phyloP scores from a whole-genome alignment of 2,329 filamentous ascomycete genomes.

The Colletotrichum higginsianum region DNA sequence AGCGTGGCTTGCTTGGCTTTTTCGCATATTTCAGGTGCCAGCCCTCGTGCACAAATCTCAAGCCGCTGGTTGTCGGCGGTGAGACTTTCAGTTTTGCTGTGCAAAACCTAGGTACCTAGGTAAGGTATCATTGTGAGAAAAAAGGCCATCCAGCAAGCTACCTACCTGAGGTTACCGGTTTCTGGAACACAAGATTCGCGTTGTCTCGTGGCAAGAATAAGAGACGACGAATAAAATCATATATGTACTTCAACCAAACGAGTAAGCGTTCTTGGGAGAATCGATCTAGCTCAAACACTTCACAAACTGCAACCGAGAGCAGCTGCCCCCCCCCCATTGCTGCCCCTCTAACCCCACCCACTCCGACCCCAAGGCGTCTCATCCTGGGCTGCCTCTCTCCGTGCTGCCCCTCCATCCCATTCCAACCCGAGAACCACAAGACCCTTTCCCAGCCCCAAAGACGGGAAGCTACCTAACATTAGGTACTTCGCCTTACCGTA shows the following conservation, averaged over 20 bases:
- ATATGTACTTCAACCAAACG: neutral
- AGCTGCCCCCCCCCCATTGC: constrained; percentile 9
- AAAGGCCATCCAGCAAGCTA: too few species aligned
- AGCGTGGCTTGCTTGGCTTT: constrained; percentile 1
- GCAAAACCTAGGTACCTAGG: too few species aligned
- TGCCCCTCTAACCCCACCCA: constrained; percentile 32
- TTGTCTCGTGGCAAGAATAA: neutral
- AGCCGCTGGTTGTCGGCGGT: neutral
- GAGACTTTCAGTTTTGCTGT: too few species aligned
- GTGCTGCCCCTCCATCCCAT: constrained; percentile 25
- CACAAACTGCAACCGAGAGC: constrained; percentile 21
- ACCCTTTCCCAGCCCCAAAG: constrained; percentile 14
- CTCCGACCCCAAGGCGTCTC: constrained; percentile 33
- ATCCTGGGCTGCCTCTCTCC: constrained; percentile 37
- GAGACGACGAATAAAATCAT: neutral
- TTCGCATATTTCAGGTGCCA: neutral
- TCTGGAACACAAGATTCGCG: neutral
- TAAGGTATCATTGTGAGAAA: neutral
- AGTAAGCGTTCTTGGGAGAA: constrained; percentile 1
- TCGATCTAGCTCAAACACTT: constrained; percentile 14
- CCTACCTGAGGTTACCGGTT: neutral
- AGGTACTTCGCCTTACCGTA: neutral
- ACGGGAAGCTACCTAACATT: neutral
- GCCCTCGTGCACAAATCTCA: too few species aligned
- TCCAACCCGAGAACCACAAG: neutral